A percentile compares a stretch with the other conserved stretches of the same genome.
phyloP scores from a whole-genome alignment of 495 filamentous ascomycete species.

The Penicillium crystallinum region DNA sequence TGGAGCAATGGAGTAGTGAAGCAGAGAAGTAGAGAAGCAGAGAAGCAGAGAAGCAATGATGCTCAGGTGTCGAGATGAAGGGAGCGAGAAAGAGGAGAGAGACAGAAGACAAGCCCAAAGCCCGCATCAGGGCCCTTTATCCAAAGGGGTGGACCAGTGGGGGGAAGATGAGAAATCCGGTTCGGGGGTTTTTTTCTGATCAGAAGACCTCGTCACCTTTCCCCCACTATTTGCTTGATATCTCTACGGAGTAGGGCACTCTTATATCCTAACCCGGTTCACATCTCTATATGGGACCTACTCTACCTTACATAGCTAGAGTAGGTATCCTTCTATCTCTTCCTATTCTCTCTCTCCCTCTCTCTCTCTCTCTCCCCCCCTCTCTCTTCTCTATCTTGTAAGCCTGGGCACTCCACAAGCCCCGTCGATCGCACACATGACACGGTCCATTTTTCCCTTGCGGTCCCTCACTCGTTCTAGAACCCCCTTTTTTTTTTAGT shows the following conservation, averaged over 20 bases:
- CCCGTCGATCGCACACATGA: slow-evolving; percentile 42
- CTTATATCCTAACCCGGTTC: too few species aligned
- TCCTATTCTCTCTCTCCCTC: not conserved
- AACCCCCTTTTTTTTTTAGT: slow-evolving; percentile 15
- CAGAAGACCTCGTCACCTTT: slow-evolving; percentile 39
- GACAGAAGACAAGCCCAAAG: too few species aligned
- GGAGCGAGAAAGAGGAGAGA: slow-evolving; percentile 1
- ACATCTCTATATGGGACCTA: too few species aligned
- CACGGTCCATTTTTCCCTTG: slow-evolving; percentile 31
- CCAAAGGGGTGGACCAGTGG: slow-evolving; percentile 8
- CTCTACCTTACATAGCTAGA: too few species aligned
- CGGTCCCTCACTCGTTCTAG: slow-evolving; percentile 27
- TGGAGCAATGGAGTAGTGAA: not conserved
- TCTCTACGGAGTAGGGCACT: too few species aligned
- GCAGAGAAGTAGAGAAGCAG: not conserved
- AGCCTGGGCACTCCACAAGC: slow-evolving; percentile 8
- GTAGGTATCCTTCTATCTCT: not conserved
- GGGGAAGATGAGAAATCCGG: slow-evolving; percentile 22
- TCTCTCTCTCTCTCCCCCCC: not conserved
- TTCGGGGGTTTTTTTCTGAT: slow-evolving; percentile 33
- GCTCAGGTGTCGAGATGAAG: too few species aligned
- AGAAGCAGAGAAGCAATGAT: too few species aligned
- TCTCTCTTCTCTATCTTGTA: not conserved
- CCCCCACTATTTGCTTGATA: slow-evolving; percentile 19
- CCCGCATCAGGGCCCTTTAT: slow-evolving; percentile 11